These are phyloP conservation scores for Diplodia corticola DNA, from an alignment of 2,329 filamentous ascomycete species.

Conservation along the genomic window DNA sequence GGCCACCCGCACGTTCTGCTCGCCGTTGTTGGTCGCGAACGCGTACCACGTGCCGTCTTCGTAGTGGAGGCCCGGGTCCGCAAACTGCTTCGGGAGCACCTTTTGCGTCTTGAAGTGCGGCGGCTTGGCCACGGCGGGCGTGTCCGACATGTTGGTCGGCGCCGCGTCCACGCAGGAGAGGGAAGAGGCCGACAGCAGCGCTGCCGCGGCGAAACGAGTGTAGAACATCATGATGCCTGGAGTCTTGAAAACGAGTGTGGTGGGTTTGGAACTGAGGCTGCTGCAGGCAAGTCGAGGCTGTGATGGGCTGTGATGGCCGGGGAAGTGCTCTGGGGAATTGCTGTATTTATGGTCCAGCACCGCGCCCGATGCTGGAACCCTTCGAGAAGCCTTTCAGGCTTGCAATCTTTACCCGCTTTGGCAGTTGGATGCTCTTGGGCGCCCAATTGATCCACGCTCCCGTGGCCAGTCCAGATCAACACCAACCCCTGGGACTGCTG, in stretches of 20 bases:
- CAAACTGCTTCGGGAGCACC: constrained; percentile 29
- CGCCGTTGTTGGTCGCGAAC: constrained; percentile 34
- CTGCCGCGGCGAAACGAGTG: constrained; percentile 10
- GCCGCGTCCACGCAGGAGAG: neutral
- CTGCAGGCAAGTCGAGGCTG: neutral
- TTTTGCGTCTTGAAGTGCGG: constrained; percentile 9
- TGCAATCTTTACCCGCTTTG: constrained; percentile 1
- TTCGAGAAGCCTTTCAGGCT: constrained; percentile 11
- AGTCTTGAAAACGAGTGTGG: neutral
- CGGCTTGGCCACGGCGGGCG: neutral
- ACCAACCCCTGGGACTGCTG: neutral
- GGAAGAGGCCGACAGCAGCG: constrained; percentile 1
- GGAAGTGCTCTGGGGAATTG: neutral
- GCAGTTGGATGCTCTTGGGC: constrained; percentile 16
- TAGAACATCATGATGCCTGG: neutral
- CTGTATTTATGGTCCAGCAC: constrained; percentile 9
- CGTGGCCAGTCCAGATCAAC: neutral
- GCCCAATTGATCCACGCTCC: constrained; percentile 3
- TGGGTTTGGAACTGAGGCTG: no score
- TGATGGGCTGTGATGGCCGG: neutral
- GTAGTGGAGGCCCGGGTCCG: constrained; percentile 39
- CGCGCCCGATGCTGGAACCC: neutral
- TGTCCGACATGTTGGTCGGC: constrained; percentile 12
- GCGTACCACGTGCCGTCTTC: constrained; percentile 40
- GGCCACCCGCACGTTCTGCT: constrained; percentile 40